phyloP scores from a whole-genome alignment of 495 filamentous ascomycete species.

The Thermochaetoides thermophila region DNA sequence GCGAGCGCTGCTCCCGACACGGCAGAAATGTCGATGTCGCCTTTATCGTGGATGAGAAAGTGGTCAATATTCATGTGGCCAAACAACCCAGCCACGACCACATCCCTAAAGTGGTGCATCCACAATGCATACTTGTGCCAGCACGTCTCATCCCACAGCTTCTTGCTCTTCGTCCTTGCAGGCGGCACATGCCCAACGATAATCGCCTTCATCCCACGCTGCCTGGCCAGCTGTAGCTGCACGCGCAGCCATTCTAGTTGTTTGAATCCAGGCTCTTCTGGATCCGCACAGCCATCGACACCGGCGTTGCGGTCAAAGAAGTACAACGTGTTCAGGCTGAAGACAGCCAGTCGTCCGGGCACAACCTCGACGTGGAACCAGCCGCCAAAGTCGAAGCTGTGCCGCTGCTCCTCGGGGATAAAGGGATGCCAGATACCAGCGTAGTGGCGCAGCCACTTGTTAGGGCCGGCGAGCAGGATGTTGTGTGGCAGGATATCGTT shows the following conservation, averaged over 20 bases:
- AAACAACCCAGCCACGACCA: constrained; percentile 63
- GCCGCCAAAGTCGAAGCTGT: constrained; percentile 80
- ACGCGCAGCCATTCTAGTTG: constrained; percentile 96
- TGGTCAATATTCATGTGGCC: constrained; percentile 99
- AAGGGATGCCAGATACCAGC: constrained; percentile 64
- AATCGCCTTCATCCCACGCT: constrained; percentile 85
- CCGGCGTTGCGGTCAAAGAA: constrained; percentile 87
- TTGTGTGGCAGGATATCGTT: constrained; percentile 98
- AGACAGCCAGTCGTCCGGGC: constrained; percentile 68
- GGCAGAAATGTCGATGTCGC: constrained; percentile 49
- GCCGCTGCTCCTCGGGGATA: constrained; percentile 85
- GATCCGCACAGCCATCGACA: constrained; percentile 70
- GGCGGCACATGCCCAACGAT: constrained; percentile 90
- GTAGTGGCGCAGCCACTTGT: constrained; percentile 64
- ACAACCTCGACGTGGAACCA: constrained; percentile 94
- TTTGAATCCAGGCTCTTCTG: constrained; percentile 73
- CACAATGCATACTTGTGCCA: constrained; percentile 97
- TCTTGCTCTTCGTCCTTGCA: constrained; percentile 67
- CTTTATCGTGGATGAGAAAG: constrained; percentile 81
- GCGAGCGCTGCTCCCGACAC: constrained; percentile 27
- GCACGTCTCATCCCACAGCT: constrained; percentile 78
- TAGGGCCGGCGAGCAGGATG: constrained; percentile 73
- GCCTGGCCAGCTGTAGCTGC: constrained; percentile 69
- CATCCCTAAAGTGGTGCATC: constrained; percentile 78
- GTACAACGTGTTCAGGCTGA: constrained; percentile 94